Percentiles rank a stretch among this genome's conserved stretches.
phyloP scores from a whole-genome alignment of 352 stramenopile species.

The Globisporangium cylindrosporum region DNA sequence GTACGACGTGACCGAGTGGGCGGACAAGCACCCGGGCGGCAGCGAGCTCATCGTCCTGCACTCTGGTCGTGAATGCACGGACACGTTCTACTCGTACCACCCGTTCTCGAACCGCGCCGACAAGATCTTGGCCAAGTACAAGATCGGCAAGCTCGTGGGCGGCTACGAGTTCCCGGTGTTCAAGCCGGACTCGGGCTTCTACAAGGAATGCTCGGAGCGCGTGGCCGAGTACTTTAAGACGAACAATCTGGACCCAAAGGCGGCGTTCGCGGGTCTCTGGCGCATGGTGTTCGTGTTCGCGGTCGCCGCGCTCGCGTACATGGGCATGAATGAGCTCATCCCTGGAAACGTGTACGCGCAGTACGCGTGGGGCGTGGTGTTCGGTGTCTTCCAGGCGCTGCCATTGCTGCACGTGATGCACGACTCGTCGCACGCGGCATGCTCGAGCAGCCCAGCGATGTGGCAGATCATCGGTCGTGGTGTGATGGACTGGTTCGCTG shows the following conservation, averaged over 20 bases:
- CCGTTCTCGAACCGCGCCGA: conserved; percentile 83
- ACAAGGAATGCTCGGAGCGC: conserved; percentile 81
- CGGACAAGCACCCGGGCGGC: conserved; percentile 80
- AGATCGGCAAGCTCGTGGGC: conserved; percentile 77
- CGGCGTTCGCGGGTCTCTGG: conserved; percentile 73
- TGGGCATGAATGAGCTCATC: conserved; percentile 70
- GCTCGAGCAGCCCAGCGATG: conserved; percentile 70
- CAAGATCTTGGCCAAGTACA: conserved; percentile 83
- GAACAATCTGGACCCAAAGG: conserved; percentile 89
- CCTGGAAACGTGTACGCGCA: conserved; percentile 54
- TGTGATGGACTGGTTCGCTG: conserved; percentile 90
- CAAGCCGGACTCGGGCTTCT: conserved; percentile 91
- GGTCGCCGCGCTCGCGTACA: conserved; percentile 59
- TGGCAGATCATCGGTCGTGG: conserved; percentile 77
- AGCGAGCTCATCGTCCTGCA: conserved; percentile 79
- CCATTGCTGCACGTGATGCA: conserved; percentile 93
- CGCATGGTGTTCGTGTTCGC: conserved; percentile 84
- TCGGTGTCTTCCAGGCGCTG: conserved; percentile 87
- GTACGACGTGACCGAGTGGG: conserved; percentile 93
- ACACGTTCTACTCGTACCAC: conserved; percentile 92
- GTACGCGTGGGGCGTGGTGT: conserved; percentile 76
- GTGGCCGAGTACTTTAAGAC: conserved; percentile 88
- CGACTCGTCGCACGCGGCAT: conserved; percentile 90
- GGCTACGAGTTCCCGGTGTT: conserved; percentile 86
- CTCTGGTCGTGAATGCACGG: conserved; percentile 76